These are phyloP conservation scores for Nitzschia inconspicua DNA, from an alignment of 108 stramenopile species.

Conservation along the genomic window DNA sequence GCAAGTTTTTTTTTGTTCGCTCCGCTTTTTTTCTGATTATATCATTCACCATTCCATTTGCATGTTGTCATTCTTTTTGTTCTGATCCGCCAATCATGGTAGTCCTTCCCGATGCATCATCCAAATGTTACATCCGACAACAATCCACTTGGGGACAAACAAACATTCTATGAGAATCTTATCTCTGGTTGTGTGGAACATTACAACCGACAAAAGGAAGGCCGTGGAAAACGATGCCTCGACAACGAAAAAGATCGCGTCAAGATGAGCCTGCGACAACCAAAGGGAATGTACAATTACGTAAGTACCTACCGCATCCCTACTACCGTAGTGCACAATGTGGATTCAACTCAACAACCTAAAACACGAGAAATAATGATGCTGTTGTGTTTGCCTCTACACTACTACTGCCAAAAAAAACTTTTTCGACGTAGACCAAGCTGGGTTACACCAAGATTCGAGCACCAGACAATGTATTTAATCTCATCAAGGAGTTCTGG, in stretches of 20 bases:
- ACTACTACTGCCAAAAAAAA: conserved; percentile 14
- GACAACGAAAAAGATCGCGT: conserved; percentile 51
- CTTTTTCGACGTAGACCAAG: too few species aligned
- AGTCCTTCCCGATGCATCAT: too few species aligned
- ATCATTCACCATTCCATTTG: too few species aligned
- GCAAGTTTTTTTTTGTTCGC: too few species aligned
- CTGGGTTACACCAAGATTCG: conserved; percentile 51
- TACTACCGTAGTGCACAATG: conserved; percentile 16
- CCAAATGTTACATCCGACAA: too few species aligned
- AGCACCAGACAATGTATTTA: conserved; percentile 45
- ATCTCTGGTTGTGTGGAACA: neutral
- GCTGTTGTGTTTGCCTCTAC: neutral
- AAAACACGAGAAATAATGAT: neutral
- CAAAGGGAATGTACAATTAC: conserved; percentile 54
- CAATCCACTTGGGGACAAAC: conserved; percentile 14
- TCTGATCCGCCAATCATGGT: too few species aligned
- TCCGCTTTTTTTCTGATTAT: too few species aligned
- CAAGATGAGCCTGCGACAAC: conserved; percentile 60
- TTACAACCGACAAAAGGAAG: neutral
- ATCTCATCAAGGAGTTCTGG: conserved; percentile 55
- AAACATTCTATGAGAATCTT: conserved; percentile 33
- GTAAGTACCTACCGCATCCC: too few species aligned
- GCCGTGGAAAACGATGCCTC: too few species aligned
- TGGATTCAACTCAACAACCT: conserved; percentile 4
- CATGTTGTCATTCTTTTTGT: too few species aligned